These are phyloP conservation scores for Phyllosticta ampelicida DNA, from an alignment of 2,329 filamentous ascomycete species.

Conservation along the genomic window DNA sequence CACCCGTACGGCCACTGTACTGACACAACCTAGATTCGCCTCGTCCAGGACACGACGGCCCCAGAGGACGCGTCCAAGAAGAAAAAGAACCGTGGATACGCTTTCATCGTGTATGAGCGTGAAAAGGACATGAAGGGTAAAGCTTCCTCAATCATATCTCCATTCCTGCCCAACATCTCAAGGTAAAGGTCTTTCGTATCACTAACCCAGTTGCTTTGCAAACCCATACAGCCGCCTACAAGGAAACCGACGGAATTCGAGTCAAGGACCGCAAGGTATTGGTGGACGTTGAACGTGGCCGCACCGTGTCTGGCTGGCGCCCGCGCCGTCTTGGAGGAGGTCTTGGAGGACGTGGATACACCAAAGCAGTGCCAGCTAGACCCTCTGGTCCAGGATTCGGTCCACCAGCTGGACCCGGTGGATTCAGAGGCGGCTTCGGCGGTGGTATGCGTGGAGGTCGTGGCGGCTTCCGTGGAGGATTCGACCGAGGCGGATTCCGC, in stretches of 20 bases:
- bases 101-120: conserved; percentile 92
- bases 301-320: conserved; percentile 88
- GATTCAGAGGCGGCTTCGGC: conserved; percentile 36
- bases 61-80: conserved; percentile 46
- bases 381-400: conserved; percentile 55
- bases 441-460: conserved; percentile 45
- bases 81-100: conserved; percentile 77
- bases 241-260: conserved; percentile 72
- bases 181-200: conserved; percentile 12
- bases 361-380: conserved; percentile 63
- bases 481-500: conserved; percentile 36
- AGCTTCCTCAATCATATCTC: conserved; percentile 32
- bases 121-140: conserved; percentile 99
- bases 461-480: conserved; percentile 40
- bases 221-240: conserved; percentile 71
- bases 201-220: conserved; percentile 58
- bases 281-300: conserved; percentile 91
- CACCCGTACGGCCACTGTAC: background rate
- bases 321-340: conserved; percentile 86
- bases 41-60: conserved; percentile 68
- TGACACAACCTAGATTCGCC: conserved; percentile 56
- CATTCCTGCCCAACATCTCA: conserved; percentile 18
- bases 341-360: conserved; percentile 85
- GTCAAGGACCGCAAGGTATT: conserved; percentile 89
- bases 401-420: conserved; percentile 46